Conservation (phyloP, 306 rosid species). For the Gynostemma pentaphyllum region DNA sequence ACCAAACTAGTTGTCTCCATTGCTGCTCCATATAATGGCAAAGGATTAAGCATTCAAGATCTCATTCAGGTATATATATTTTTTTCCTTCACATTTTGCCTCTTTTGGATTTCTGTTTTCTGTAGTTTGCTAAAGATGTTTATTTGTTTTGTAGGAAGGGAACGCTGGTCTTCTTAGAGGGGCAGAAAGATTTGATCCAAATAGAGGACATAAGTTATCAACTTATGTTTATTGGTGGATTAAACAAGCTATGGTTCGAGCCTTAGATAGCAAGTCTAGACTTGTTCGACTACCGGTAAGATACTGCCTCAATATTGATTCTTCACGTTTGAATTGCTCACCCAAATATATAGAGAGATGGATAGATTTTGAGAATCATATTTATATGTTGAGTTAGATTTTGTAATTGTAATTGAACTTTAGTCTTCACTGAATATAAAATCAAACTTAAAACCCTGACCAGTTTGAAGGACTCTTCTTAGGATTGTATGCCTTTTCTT, state of each 20-base stretch:
- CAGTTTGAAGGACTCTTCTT: not conserved
- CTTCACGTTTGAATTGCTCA: not conserved
- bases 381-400: not conserved
- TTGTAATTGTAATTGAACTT: not conserved
- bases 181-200: slow-evolving; percentile 61
- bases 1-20: slow-evolving; percentile 55
- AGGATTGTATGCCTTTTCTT: no score
- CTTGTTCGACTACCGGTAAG: slow-evolving; percentile 73
- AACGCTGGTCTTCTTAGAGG: slow-evolving; percentile 75
- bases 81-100: slow-evolving; percentile 9
- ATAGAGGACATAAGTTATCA: slow-evolving; percentile 57
- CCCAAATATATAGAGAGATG: not conserved
- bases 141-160: slow-evolving; percentile 50
- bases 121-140: not conserved
- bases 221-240: slow-evolving; percentile 93
- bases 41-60: slow-evolving; percentile 63
- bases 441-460: not conserved
- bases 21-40: slow-evolving; percentile 55
- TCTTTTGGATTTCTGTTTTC: slow-evolving; percentile 7
- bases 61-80: slow-evolving; percentile 61
- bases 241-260: slow-evolving; percentile 63
- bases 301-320: slow-evolving; percentile 11
- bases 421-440: not conserved
- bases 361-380: not conserved
- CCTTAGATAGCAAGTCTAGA: slow-evolving; percentile 60